Evolutionary conservation across 2,329 filamentous ascomycete species (phyloP).

Genomic region (Metarhizium sp.): DNA sequence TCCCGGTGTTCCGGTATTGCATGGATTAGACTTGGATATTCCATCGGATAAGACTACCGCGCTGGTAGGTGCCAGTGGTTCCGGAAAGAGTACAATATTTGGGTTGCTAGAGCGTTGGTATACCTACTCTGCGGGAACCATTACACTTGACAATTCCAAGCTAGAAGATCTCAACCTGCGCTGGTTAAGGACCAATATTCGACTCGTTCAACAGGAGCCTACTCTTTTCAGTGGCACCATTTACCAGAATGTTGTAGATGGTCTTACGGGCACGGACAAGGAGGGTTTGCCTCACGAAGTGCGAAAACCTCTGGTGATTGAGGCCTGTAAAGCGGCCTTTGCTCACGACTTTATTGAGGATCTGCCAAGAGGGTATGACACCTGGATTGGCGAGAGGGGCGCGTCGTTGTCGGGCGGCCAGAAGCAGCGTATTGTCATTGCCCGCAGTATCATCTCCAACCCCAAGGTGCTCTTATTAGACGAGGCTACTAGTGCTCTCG

Average conservation of each 20-base stretch:
- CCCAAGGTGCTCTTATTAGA: constrained; percentile 57
- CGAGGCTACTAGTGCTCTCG: constrained; percentile 55
- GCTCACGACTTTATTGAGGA: constrained; percentile 43
- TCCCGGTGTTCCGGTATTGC: constrained; percentile 36
- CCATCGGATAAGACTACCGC: constrained; percentile 40
- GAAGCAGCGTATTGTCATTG: constrained; percentile 57
- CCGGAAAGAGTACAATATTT: constrained; percentile 49
- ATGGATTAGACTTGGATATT: constrained; percentile 31
- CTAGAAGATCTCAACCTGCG: constrained; percentile 35
- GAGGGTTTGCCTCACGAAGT: constrained; percentile 29
- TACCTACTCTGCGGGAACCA: constrained; percentile 32
- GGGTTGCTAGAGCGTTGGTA: constrained; percentile 53
- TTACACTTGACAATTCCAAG: constrained; percentile 34
- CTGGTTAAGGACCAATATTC: constrained; percentile 43
- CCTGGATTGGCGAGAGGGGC: constrained; percentile 54
- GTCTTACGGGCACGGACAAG: constrained; percentile 30
- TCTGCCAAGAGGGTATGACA: constrained; percentile 47
- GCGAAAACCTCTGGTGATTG: constrained; percentile 32
- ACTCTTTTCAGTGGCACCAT: constrained; percentile 44
- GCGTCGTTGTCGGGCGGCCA: constrained; percentile 59
- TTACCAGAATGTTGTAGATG: constrained; percentile 42
- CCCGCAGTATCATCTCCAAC: constrained; percentile 54
- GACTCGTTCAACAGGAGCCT: constrained; percentile 45
- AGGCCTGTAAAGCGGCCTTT: constrained; percentile 40
- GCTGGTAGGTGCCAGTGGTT: constrained; percentile 48